These are phyloP conservation scores for Didymella glomerata DNA, from an alignment of 2,329 filamentous ascomycete genomes.

Conservation along the genomic window DNA sequence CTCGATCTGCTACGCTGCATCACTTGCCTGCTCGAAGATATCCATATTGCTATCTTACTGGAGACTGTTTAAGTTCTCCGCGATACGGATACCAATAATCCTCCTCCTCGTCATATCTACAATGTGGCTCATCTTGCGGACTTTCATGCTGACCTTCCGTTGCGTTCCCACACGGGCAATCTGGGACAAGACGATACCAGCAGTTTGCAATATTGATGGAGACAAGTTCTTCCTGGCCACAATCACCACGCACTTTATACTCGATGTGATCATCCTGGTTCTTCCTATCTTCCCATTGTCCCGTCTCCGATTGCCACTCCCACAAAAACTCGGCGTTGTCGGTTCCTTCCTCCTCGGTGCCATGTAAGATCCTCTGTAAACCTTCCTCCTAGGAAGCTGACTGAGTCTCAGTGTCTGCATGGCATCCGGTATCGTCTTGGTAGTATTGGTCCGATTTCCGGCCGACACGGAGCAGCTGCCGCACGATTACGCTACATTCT, in stretches of 20 bases:
- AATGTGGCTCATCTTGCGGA: constrained; percentile 15
- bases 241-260: constrained; percentile 17
- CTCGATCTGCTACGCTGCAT: constrained; percentile 18
- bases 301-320: neutral
- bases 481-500: constrained; percentile 20
- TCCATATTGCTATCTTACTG: constrained; percentile 20
- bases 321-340: neutral
- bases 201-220: constrained; percentile 17
- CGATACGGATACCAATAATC: constrained; percentile 12
- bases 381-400: too few species aligned
- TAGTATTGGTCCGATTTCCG: constrained; percentile 1
- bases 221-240: constrained; percentile 16
- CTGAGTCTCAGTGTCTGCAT: neutral
- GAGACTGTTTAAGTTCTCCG: constrained; percentile 17
- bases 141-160: constrained; percentile 18
- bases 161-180: constrained; percentile 16
- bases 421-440: neutral
- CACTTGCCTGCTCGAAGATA: constrained; percentile 14
- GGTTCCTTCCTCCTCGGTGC: neutral
- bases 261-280: constrained; percentile 11
- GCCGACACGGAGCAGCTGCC: constrained; percentile 10
- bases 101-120: neutral
- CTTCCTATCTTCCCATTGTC: neutral
- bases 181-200: constrained; percentile 13
- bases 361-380: neutral